phyloP scores from a whole-genome alignment of 176 grass and related monocot genomes.

The Coix lacrymajobi region DNA sequence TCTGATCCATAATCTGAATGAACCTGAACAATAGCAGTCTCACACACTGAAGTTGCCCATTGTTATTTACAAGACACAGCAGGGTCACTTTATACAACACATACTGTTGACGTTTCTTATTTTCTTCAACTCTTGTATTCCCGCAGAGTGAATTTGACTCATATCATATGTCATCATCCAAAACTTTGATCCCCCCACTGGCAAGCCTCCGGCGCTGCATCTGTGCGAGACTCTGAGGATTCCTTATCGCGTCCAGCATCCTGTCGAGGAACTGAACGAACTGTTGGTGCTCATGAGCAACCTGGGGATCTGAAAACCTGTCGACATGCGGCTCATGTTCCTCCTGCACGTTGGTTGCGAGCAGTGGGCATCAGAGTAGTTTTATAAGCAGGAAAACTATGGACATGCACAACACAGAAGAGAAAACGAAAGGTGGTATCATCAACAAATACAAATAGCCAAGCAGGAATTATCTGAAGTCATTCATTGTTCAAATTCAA shows the following conservation, averaged over 20 bases:
- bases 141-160: background rate
- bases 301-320: constrained; percentile 42
- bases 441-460: background rate
- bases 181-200: constrained; percentile 13
- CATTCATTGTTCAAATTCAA: background rate
- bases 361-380: background rate
- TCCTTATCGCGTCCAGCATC: constrained; percentile 31
- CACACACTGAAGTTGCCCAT: background rate
- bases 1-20: background rate
- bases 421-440: background rate
- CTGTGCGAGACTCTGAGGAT: constrained; percentile 37
- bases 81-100: constrained; percentile 9
- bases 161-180: constrained; percentile 43
- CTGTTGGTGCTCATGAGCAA: constrained; percentile 18
- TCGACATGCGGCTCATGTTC: background rate
- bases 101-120: background rate
- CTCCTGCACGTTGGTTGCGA: constrained; percentile 26
- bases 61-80: background rate
- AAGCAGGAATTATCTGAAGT: background rate
- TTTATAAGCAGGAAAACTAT: background rate
- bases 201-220: constrained; percentile 23
- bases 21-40: constrained; percentile 2
- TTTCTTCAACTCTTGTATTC: background rate
- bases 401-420: background rate
- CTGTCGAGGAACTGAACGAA: constrained; percentile 43